phyloP scores from a whole-genome alignment of 1,284 basidiomycete genomes.

The Cerrena zonata region DNA sequence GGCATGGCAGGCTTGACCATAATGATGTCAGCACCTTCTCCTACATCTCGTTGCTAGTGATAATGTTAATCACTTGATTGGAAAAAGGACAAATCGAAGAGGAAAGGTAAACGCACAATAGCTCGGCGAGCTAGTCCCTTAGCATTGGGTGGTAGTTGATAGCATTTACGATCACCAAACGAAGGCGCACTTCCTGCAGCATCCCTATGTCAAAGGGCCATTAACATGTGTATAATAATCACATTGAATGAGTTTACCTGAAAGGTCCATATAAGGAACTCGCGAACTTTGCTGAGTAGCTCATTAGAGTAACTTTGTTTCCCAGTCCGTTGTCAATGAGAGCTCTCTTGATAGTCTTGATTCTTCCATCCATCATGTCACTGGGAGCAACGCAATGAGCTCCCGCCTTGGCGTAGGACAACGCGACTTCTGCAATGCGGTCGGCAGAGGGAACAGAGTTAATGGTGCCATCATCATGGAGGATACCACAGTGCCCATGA shows the following conservation, averaged over 20 bases:
- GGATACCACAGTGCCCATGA: conserved; percentile 93
- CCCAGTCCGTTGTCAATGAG: conserved; percentile 79
- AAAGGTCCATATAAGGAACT: conserved; percentile 97
- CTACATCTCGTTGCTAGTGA: conserved; percentile 74
- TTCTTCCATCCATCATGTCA: conserved; percentile 99
- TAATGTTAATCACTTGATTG: not conserved
- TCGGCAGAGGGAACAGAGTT: conserved; percentile 71
- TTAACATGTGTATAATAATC: not conserved
- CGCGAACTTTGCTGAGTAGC: conserved; percentile 98
- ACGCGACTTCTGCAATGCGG: conserved; percentile 87
- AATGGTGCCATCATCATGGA: conserved; percentile 71
- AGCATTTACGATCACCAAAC: conserved; percentile 94
- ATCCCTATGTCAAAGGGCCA: conserved; percentile 50
- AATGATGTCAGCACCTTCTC: conserved; percentile 96
- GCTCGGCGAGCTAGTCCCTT: conserved; percentile 90
- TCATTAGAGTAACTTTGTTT: conserved; percentile 90
- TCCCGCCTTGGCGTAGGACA: conserved; percentile 89
- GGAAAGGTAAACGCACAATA: conserved; percentile 55
- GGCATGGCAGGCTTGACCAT: conserved; percentile 98
- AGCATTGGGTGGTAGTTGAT: conserved; percentile 87
- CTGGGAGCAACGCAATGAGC: conserved; percentile 97
- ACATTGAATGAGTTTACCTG: conserved; percentile 47
- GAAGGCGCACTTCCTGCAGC: conserved; percentile 92
- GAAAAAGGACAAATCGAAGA: not conserved
- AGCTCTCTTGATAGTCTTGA: conserved; percentile 82